Evolutionary conservation across 2,329 filamentous ascomycete genomes (phyloP).

Genomic region (Penicillium sp.): DNA sequence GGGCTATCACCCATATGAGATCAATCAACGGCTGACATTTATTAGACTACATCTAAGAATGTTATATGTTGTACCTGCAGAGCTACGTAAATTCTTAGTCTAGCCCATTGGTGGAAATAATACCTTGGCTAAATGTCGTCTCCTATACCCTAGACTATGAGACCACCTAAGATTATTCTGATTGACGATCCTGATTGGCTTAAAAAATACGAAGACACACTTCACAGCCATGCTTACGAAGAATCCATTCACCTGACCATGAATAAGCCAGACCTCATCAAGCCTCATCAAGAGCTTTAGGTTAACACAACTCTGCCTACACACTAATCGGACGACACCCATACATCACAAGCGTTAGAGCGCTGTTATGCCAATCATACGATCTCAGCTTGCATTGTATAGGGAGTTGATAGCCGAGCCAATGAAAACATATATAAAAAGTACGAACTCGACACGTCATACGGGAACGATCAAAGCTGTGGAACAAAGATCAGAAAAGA

Average conservation of each 20-base stretch:
- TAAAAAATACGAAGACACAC: no score
- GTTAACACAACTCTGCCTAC: neutral
- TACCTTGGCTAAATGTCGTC: neutral
- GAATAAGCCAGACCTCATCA: neutral
- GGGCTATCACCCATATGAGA: neutral
- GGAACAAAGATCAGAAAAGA: neutral
- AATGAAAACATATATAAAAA: neutral
- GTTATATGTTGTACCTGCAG: no score
- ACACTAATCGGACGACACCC: neutral
- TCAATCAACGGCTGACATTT: neutral
- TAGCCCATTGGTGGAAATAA: neutral
- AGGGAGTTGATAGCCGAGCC: neutral
- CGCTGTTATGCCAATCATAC: neutral
- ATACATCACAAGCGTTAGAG: neutral
- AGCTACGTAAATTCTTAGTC: neutral
- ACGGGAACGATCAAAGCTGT: neutral
- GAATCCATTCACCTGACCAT: neutral
- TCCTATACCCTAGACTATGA: neutral
- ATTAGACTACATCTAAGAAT: no score
- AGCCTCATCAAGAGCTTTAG: neutral
- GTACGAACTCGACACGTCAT: neutral
- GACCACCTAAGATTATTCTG: neutral
- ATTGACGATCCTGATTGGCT: no score
- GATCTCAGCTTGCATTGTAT: neutral
- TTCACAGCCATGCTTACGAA: neutral